phyloP scores from a whole-genome alignment of 1,284 basidiomycete species.

The Ceratobasidium sp. region DNA sequence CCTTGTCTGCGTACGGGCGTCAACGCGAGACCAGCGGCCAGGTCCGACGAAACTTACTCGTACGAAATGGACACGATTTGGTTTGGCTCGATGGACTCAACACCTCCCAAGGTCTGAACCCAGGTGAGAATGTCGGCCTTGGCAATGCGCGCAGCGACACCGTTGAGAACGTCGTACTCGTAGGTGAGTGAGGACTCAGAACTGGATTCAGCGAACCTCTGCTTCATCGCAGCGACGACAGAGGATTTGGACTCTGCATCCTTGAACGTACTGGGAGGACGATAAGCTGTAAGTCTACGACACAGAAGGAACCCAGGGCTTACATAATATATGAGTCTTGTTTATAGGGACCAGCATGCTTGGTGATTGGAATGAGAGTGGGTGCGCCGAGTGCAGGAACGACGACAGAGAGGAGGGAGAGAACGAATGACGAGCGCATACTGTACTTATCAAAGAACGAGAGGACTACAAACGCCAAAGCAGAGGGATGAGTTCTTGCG shows the following conservation, averaged over 20 bases:
- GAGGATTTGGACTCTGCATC: too few species aligned
- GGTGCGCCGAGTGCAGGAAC: constrained; percentile 27
- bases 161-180: constrained; percentile 28
- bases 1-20: background rate
- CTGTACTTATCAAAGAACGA: too few species aligned
- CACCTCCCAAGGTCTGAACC: constrained; percentile 23
- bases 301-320: background rate
- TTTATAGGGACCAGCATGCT: constrained; percentile 14
- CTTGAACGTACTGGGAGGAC: too few species aligned
- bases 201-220: too few species aligned
- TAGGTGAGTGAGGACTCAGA: too few species aligned
- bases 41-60: background rate
- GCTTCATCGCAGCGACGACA: too few species aligned
- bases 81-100: constrained; percentile 32
- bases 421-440: constrained; percentile 17
- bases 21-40: background rate
- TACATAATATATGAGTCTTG: constrained; percentile 26
- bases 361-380: constrained; percentile 15
- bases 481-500: too few species aligned
- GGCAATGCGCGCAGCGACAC: constrained; percentile 33
- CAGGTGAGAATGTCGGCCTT: background rate
- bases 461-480: too few species aligned
- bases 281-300: background rate
- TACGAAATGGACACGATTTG: constrained; percentile 11
- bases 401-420: constrained; percentile 15